Percentiles rank a stretch among this genome's conserved stretches.
Conservation (phyloP, 805 yeast genomes). For the Candida golubevii region DNA sequence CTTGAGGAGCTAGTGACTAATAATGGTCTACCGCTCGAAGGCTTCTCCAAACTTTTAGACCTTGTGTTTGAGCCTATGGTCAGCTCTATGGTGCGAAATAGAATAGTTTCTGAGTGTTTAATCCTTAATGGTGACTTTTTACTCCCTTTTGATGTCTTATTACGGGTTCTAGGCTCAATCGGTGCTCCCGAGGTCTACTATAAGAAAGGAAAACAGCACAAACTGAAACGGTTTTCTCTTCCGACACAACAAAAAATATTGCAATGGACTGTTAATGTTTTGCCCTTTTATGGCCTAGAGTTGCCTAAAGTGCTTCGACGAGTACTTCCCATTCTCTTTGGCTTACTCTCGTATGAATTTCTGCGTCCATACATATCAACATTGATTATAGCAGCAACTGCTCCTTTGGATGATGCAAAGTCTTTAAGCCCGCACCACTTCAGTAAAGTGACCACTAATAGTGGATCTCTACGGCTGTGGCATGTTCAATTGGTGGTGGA, state of each 20-base stretch:
- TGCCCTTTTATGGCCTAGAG: constrained; percentile 13
- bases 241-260: constrained; percentile 12
- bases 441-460: not conserved
- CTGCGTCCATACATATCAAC: constrained; percentile 14
- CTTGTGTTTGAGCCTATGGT: constrained; percentile 7
- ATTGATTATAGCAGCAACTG: constrained; percentile 10
- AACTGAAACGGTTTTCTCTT: constrained; percentile 16
- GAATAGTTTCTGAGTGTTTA: constrained; percentile 6
- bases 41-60: constrained; percentile 7
- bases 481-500: constrained; percentile 11
- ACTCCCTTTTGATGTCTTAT: constrained; percentile 4
- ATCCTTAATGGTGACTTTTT: constrained; percentile 7
- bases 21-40: constrained; percentile 4
- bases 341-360: constrained; percentile 16
- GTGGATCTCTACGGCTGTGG: constrained; percentile 9
- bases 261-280: constrained; percentile 13
- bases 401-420: not conserved
- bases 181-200: constrained; percentile 18
- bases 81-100: constrained; percentile 2
- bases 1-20: constrained; percentile 1
- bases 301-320: constrained; percentile 3
- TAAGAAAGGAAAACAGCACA: constrained; percentile 15
- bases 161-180: constrained; percentile 10
- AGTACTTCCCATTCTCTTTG: constrained; percentile 13
- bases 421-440: not conserved